A percentile compares a stretch with the other conserved stretches of the same genome.
Conservation (phyloP, 495 filamentous ascomycete genomes). For the Penicillium silybi region DNA sequence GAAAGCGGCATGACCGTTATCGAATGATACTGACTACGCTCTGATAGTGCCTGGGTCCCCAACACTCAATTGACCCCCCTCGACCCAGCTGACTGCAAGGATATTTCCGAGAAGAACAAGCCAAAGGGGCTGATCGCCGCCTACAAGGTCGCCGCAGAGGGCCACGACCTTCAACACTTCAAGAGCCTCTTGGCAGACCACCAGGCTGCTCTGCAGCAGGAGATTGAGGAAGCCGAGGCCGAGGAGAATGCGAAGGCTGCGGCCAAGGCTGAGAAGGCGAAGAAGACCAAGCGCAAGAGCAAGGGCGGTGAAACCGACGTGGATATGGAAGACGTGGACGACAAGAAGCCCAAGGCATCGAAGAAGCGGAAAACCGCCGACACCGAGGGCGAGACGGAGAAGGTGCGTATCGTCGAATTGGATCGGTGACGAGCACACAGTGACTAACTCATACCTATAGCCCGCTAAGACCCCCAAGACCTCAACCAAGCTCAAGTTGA, state of each 20-base stretch:
- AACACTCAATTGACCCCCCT: conserved; percentile 75
- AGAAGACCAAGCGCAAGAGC: conserved; percentile 62
- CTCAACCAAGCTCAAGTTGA: conserved; percentile 50
- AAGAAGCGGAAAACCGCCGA: conserved; percentile 71
- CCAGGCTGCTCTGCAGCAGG: conserved; percentile 54
- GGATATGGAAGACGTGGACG: conserved; percentile 69
- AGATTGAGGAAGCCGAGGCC: conserved; percentile 56
- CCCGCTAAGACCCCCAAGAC: conserved; percentile 60
- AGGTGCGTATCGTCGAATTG: conserved; percentile 45
- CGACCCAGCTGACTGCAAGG: conserved; percentile 62
- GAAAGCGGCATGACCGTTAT: neutral
- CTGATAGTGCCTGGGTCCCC: conserved; percentile 71
- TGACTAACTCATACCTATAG: conserved; percentile 23
- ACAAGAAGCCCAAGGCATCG: conserved; percentile 51
- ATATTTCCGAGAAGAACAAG: conserved; percentile 65
- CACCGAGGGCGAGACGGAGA: conserved; percentile 60
- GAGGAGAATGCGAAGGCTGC: conserved; percentile 57
- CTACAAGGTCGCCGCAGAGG: conserved; percentile 67
- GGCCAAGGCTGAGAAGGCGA: conserved; percentile 55
- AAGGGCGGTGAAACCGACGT: conserved; percentile 61
- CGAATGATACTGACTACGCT: conserved; percentile 6
- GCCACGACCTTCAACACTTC: conserved; percentile 67
- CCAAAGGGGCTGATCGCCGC: conserved; percentile 69
- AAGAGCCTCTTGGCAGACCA: conserved; percentile 66
- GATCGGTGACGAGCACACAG: neutral